phyloP scores from a whole-genome alignment of 768 basidiomycete species.

The Pleurotus cornucopiae region DNA sequence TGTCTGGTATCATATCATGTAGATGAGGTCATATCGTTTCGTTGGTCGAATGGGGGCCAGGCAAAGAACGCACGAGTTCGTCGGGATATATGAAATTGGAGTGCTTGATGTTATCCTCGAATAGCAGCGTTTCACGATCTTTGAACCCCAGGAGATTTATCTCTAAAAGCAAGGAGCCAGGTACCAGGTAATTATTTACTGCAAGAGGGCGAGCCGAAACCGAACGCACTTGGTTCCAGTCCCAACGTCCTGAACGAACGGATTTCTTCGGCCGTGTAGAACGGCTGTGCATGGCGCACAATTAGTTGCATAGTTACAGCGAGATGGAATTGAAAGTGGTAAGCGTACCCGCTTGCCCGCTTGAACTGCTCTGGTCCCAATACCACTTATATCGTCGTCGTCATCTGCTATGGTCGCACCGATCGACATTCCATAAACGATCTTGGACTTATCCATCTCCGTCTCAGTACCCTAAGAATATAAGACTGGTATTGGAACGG shows the following conservation, averaged over 20 bases:
- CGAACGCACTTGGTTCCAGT: slow-evolving; percentile 60
- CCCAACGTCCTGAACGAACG: slow-evolving; percentile 79
- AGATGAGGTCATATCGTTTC: no score
- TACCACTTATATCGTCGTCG: slow-evolving; percentile 35
- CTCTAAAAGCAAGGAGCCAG: slow-evolving; percentile 32
- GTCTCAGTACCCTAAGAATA: slow-evolving; percentile 35
- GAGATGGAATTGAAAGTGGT: neutral
- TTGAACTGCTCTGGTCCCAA: slow-evolving; percentile 40
- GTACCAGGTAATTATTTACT: neutral
- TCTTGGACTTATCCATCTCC: slow-evolving; percentile 39
- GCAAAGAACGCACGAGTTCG: slow-evolving; percentile 58
- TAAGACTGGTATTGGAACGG: neutral
- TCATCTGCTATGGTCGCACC: slow-evolving; percentile 28
- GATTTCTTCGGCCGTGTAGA: slow-evolving; percentile 82
- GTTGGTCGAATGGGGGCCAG: no score
- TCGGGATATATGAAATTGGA: slow-evolving; percentile 90
- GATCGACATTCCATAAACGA: slow-evolving; percentile 40
- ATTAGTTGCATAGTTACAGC: neutral
- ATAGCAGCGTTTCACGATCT: slow-evolving; percentile 56
- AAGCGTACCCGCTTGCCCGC: slow-evolving; percentile 45
- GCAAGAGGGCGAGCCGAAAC: neutral
- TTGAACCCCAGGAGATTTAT: slow-evolving; percentile 95
- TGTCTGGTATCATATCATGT: slow-evolving; percentile 33
- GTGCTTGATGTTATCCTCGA: slow-evolving; percentile 92
- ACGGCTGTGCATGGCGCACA: slow-evolving; percentile 44